phyloP scores from a whole-genome alignment of 352 stramenopile genomes.

The Pythium biforme region DNA sequence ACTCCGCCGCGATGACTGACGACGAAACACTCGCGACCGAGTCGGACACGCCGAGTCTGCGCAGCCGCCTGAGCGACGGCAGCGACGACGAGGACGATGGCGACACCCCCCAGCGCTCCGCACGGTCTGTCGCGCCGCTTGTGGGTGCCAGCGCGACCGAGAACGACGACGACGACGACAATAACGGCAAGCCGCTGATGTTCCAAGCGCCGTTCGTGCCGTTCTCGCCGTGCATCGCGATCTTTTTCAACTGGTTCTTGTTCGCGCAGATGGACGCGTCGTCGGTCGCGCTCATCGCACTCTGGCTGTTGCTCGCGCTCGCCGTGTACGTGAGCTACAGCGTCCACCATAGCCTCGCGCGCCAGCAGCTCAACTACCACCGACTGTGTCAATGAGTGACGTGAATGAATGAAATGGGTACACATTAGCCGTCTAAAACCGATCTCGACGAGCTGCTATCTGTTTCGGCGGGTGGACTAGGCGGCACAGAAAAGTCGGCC shows the following conservation, averaged over 20 bases:
- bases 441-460: background rate
- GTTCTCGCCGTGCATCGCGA: slow-evolving; percentile 74
- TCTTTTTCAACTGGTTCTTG: slow-evolving; percentile 90
- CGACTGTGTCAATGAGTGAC: slow-evolving; percentile 31
- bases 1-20: slow-evolving; percentile 9
- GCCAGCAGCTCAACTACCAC: slow-evolving; percentile 65
- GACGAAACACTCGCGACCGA: slow-evolving; percentile 23
- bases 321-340: slow-evolving; percentile 73
- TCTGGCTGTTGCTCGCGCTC: slow-evolving; percentile 72
- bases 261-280: slow-evolving; percentile 76
- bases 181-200: slow-evolving; percentile 33
- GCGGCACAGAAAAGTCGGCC: background rate
- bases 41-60: slow-evolving; percentile 16
- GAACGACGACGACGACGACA: slow-evolving; percentile 26
- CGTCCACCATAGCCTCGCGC: slow-evolving; percentile 62
- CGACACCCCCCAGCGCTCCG: background rate
- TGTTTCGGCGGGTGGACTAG: background rate
- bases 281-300: slow-evolving; percentile 58
- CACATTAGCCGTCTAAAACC: background rate
- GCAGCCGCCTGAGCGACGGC: slow-evolving; percentile 11
- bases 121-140: slow-evolving; percentile 5
- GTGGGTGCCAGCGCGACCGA: background rate
- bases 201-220: slow-evolving; percentile 76
- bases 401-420: slow-evolving; percentile 5
- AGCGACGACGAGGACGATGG: slow-evolving; percentile 3